Percentiles rank a stretch among this genome's conserved stretches.
Conservation (phyloP, 768 basidiomycete genomes). For the Boletales sp. region DNA sequence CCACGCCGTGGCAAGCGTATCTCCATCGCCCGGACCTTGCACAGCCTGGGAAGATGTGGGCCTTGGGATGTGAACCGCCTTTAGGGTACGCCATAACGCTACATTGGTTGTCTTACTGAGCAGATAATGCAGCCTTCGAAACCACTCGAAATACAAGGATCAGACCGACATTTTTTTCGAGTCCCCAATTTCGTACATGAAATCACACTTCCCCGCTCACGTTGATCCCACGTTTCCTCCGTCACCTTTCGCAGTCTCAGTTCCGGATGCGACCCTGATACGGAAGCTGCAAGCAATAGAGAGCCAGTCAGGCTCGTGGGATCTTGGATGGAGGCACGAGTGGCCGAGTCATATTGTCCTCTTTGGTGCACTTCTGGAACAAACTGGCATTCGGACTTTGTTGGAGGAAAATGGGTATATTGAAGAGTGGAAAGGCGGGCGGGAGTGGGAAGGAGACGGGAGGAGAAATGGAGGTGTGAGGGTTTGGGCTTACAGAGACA, state of each 20-base stretch:
- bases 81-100: conserved; percentile 53
- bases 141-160: conserved; percentile 60
- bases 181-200: conserved; percentile 65
- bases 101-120: conserved; percentile 4
- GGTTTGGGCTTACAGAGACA: conserved; percentile 50
- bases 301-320: conserved; percentile 12
- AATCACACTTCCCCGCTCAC: conserved; percentile 56
- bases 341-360: conserved; percentile 84
- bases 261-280: conserved; percentile 39
- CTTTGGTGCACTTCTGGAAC: conserved; percentile 73
- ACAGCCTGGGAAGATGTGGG: conserved; percentile 60
- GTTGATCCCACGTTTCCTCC: conserved; percentile 66
- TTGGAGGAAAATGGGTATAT: conserved; percentile 57
- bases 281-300: conserved; percentile 29
- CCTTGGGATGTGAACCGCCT: conserved; percentile 91
- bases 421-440: conserved; percentile 62
- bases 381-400: conserved; percentile 44
- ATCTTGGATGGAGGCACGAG: conserved; percentile 55
- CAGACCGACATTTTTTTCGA: conserved; percentile 82
- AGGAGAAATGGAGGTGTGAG: conserved; percentile 64
- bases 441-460: conserved; percentile 69
- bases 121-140: conserved; percentile 35
- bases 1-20: conserved; percentile 88
- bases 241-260: conserved; percentile 52
- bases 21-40: conserved; percentile 70